Evolutionary conservation across 352 stramenopile species (phyloP), one percentile per base, ranked within the genome.

Genomic region (Phytopythium ostracodes): DNA sequence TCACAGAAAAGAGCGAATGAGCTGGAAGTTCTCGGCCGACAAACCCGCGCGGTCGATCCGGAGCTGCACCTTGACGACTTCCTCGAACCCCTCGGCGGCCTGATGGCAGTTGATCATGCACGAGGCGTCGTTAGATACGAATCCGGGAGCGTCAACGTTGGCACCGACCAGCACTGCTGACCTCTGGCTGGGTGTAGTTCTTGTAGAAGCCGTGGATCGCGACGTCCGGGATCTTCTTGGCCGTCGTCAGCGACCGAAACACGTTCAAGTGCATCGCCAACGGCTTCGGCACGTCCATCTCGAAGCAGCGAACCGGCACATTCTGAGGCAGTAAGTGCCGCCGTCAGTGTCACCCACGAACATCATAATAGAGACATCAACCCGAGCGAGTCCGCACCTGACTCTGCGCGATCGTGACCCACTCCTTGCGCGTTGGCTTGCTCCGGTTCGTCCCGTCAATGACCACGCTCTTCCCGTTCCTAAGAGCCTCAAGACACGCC

Each of bases 131-230:
- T 43, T 22, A 51, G 20, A 22, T 14, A 27, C 14, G 8, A 5
- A 29, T 53, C 29, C 18, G 44, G 25, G 25, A 1, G 40, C 44
- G 42, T 15, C 40, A 20, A 55, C 6, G 15, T 11, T 31, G 27
- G 50, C 33, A 38, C 10, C 20, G 52, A 33, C 22, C 2, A 11
- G n/a, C 5, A 66, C 66, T 46, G 46, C 66, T 46, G 46, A 83
- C 75, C 36, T 75, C 65, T 0, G 86, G 86, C 4, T 61, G 22
- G 24, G 86, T 70, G 40, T 87, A 65, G 62, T 87, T 94, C 64
- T 94, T 94, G 69, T 87, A 96, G 67, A 93, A 96, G 27, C 80
- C 80, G 55, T 96, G 87, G 69, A 96, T 96, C 18, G 88, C 87
- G 47, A 96, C 83, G 36, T 89, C 83, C 0, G 88, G 88, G 38